These are phyloP conservation scores for Penicillium bialowiezense DNA, from an alignment of 495 filamentous ascomycete genomes.

Conservation along the genomic window DNA sequence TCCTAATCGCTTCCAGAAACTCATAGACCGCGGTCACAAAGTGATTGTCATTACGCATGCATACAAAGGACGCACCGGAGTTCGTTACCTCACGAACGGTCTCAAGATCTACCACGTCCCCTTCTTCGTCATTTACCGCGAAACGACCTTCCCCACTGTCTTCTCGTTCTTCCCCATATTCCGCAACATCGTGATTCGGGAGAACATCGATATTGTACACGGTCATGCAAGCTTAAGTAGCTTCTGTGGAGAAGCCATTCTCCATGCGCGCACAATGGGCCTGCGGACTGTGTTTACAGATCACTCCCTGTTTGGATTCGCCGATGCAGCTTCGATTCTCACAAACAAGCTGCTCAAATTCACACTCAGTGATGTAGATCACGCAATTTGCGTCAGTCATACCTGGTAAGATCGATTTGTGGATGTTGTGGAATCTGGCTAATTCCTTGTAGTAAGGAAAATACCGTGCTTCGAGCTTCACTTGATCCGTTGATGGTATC, in stretches of 20 bases:
- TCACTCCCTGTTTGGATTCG: conserved; percentile 97
- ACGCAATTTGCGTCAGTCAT: conserved; percentile 97
- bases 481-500: conserved; percentile 96
- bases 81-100: conserved; percentile 97
- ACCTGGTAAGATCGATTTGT: conserved; percentile 65
- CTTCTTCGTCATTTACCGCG: conserved; percentile 91
- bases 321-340: conserved; percentile 91
- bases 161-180: conserved; percentile 98
- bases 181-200: conserved; percentile 89
- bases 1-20: conserved; percentile 53
- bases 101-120: conserved; percentile 98
- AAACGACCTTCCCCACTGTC: conserved; percentile 92
- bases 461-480: conserved; percentile 91
- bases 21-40: conserved; percentile 96
- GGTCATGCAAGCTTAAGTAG: conserved; percentile 90
- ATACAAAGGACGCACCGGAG: conserved; percentile 85
- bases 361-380: conserved; percentile 91
- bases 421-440: background rate
- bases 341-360: conserved; percentile 98
- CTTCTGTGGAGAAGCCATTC: conserved; percentile 89
- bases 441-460: conserved; percentile 72
- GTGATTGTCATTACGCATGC: conserved; percentile 97
- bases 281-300: conserved; percentile 94
- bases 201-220: conserved; percentile 95
- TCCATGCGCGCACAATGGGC: conserved; percentile 96